Base-by-base conservation (phyloP, 169 alveolate species). In the Cytauxzoon felis region DNA sequence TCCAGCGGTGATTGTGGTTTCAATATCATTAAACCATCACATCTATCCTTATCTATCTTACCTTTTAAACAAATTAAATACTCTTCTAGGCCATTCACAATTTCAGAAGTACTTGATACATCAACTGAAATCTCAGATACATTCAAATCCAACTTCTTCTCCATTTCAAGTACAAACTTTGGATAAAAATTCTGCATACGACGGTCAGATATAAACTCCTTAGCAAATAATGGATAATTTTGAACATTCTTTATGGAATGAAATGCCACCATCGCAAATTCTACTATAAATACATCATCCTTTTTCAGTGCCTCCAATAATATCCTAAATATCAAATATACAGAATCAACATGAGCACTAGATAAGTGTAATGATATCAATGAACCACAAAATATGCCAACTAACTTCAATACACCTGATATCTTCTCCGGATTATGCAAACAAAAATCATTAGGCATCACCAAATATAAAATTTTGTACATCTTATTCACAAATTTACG, bases 211-310 rank as follows among this genome's bases (percentile, higher is more conserved):
- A 49, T 19, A 38, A 73, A 21, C 71, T 59, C 45, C 64, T 40
- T 63, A 8, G 78, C 27, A 30, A 73, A 73, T 48, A 36, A 62
- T 8, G 84, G 84, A 79, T 41, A 73, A 48, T 27, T 21, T 62
- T 57, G 33, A 56, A 73, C 47, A 57, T 73, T 73, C 60, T 68
- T 68, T 42, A 63, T 63, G 29, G 62, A 40, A 38, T 62, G 29
- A 45, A 73, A 52, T 33, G 84, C 62, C 71, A 53, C 64, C 49
- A 73, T 13, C 26, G 84, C 76, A 41, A 73, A 73, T 51, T 73
- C 84, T 24, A 73, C 19, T 24, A 73, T 34, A 21, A 73, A 48
- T 38, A 62, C 48, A 26, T 63, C 26, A 36, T 57, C 49, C 19
- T 54, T 11, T 65, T 57, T 50, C 43, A 73, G 21, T 27, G 69